Base-by-base conservation (phyloP, 148 eudicot species). In the Arbutus unedo region DNA sequence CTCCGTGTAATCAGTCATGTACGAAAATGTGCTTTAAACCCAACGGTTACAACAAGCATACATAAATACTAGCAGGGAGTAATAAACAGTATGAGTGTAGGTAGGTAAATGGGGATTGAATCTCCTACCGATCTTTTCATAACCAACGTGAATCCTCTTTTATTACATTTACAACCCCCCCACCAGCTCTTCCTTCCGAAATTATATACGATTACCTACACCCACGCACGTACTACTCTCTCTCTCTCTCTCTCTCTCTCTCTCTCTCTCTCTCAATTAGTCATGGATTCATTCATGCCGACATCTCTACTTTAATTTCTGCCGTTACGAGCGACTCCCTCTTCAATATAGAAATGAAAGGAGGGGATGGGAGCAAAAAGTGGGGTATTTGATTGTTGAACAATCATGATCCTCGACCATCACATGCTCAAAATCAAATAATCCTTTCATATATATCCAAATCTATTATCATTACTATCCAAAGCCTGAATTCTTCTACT, bases 311-410 rank as follows among this genome's bases (percentile, higher is more conserved):
- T 71, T 18, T 56, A 10, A 13, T 54, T 54, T 25, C 78, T 23
- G 81, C 85, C 82, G 85, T 71, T 79, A 57, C 81, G 50, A 70
- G 57, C 16, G 14, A 59, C 23, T 8, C 41, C 54, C 54, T 47
- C 18, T 31, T 43, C 72, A 3, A 67, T 8, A 31, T 67, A 60
- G 72, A 13, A 67, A 67, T 56, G 51, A 77, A 77, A 77, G 50
- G 44, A 53, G 23, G 21, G 15, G 47, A 13, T n/a, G 74, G 8
- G 31, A 25, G 38, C 38, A 31, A 31, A 31, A 31, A 31, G 38
- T 31, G 38, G 38, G 81, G 50, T 41, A 43, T 78, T 10, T 56
- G 15, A 41, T 78, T 56, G 50, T 10, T 6, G 18, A 25, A 31
- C 38, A 31, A 78, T 48, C 53, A 16, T 54, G 9, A 48, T 53